Evolutionary conservation across 352 stramenopile genomes (phyloP).

Genomic region (Aphanomyces stellatus): DNA sequence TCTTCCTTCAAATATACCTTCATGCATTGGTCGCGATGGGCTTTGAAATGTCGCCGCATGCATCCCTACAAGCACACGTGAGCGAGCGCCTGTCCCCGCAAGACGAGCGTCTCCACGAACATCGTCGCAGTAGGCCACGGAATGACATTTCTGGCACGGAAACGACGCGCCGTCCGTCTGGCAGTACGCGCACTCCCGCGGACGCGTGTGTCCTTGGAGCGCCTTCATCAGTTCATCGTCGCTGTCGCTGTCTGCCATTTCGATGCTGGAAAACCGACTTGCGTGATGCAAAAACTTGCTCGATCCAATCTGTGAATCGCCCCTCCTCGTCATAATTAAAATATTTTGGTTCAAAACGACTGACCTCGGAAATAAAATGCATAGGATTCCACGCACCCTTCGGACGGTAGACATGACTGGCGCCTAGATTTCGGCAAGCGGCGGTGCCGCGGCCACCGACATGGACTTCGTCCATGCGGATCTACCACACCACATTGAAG

Average conservation of each 20-base stretch:
- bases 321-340: neutral
- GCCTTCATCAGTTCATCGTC: slow-evolving; percentile 80
- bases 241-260: slow-evolving; percentile 66
- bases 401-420: too few relatives aligned
- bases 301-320: too few relatives aligned
- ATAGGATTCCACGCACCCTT: too few relatives aligned
- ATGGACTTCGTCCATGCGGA: too few relatives aligned
- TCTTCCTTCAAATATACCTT: slow-evolving; percentile 36
- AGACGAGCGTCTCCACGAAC: slow-evolving; percentile 26
- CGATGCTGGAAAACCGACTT: too few relatives aligned
- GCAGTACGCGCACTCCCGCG: slow-evolving; percentile 73
- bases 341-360: too few relatives aligned
- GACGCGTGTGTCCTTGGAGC: slow-evolving; percentile 37
- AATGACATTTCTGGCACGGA: slow-evolving; percentile 55
- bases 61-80: slow-evolving; percentile 34
- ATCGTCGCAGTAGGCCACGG: slow-evolving; percentile 64
- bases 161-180: slow-evolving; percentile 40
- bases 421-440: too few relatives aligned
- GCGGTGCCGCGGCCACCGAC: too few relatives aligned
- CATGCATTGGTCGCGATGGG: slow-evolving; percentile 67
- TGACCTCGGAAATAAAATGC: too few relatives aligned
- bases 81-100: neutral
- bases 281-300: too few relatives aligned
- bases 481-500: too few relatives aligned
- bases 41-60: slow-evolving; percentile 56